Conservation (phyloP, 164 flowering plant species). For the Kalanchoe fedtschenkoi region DNA sequence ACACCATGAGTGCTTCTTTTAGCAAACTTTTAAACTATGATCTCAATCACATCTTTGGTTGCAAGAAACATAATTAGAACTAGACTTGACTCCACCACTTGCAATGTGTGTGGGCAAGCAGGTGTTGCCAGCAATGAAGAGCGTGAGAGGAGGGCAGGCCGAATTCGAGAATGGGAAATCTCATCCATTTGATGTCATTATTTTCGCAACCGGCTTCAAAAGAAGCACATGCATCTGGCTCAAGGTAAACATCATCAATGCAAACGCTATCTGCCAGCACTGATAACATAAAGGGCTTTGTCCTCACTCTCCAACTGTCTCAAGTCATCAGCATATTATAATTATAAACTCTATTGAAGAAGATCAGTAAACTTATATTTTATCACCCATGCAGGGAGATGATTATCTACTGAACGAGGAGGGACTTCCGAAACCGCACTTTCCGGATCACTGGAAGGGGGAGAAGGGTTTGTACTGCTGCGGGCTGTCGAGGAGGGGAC, state of each 20-base stretch:
- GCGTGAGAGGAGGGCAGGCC: constrained; percentile 29
- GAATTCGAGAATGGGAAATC: constrained; percentile 32
- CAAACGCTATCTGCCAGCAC: not conserved
- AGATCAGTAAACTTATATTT: not conserved
- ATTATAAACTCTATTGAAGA: not conserved
- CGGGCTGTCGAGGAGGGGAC: constrained; percentile 49
- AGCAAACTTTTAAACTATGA: too few species aligned
- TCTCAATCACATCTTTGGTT: not conserved
- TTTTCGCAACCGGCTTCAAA: constrained; percentile 63
- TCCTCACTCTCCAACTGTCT: not conserved
- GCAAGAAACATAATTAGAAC: not conserved
- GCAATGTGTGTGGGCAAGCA: constrained; percentile 4
- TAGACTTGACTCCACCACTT: not conserved
- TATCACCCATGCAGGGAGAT: constrained; percentile 25
- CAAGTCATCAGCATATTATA: not conserved
- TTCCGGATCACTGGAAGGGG: constrained; percentile 64
- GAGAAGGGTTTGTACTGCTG: constrained; percentile 51
- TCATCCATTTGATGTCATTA: constrained; percentile 30
- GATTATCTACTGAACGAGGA: constrained; percentile 38
- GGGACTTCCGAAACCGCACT: constrained; percentile 38
- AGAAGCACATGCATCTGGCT: constrained; percentile 52
- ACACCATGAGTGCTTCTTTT: not conserved
- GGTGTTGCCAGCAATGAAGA: constrained; percentile 43
- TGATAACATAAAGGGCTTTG: too few species aligned
- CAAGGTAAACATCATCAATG: constrained; percentile 20